Base-by-base conservation (phyloP, 352 stramenopile genomes). In the Phytophthora pseudosyringae region DNA sequence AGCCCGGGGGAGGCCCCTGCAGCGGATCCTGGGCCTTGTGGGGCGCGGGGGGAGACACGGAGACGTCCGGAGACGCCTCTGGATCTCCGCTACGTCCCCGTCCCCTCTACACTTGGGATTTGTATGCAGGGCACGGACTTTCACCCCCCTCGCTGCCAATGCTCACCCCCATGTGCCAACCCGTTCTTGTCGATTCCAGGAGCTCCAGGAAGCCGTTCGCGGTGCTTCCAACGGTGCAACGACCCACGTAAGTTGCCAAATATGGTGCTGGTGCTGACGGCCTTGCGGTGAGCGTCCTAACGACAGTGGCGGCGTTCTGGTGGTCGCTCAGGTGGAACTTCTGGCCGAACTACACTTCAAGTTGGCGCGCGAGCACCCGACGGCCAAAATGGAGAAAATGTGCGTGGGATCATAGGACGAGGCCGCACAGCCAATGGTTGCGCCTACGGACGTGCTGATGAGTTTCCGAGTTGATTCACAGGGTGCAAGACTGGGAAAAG, bases 401-500 rank as follows among this genome's bases (percentile, higher is more conserved):
- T 93, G 51, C 36, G 81, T 83, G 32, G 11, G 36, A 18, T 47
- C 41, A 35, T 45, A 25, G 36, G 61, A 44, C 28, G 32, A 69
- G 11, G 53, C 41, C 46, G 13, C 41, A 56, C 35, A 53, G 47
- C 26, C 38, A 55, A 43, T 40, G 53, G 44, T 59, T 71, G 61
- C 18, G 21, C 15, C 36, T 54, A 41, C 29, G 10, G 25, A 49
- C 12, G 26, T 50, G 25, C 59, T 74, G 13, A 76, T 51, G 48
- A 9, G 40, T 36, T 38, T 57, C 52, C 12, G 61, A 44, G 21
- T 8, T 31, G n/a, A 21, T 63, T 47, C 25, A 46, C 50, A 95
- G 87, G 85, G 63, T 91, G 26, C 82, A 93, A 67, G 87, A 94
- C 59, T 95, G 87, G 87, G 85, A 95, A 67, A 83, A 82, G 47